Conservation (phyloP, 2,329 filamentous ascomycete species). For the Pyricularia grisea region DNA sequence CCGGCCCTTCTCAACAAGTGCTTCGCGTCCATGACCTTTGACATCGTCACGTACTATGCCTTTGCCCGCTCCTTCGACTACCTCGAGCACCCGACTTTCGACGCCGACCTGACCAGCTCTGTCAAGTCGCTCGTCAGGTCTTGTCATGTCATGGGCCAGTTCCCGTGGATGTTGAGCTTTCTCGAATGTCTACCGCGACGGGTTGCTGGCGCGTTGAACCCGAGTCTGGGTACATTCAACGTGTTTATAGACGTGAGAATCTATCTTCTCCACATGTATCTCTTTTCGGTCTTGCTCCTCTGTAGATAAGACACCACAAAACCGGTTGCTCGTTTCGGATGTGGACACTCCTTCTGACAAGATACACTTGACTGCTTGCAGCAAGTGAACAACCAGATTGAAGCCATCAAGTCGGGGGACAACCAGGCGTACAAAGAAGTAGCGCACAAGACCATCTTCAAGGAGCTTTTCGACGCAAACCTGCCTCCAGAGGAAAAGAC, state of each 20-base stretch:
- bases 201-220: conserved; percentile 8
- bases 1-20: conserved; percentile 14
- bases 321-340: not conserved
- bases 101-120: conserved; percentile 14
- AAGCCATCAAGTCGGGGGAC: conserved; percentile 2
- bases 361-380: not conserved
- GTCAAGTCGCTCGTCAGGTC: conserved; percentile 15
- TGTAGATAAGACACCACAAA: not conserved
- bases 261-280: not conserved
- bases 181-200: conserved; percentile 15
- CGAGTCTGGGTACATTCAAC: not conserved
- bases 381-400: not conserved
- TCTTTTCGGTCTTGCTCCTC: no score
- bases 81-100: conserved; percentile 18
- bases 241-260: not conserved
- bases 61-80: conserved; percentile 23
- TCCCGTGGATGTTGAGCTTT: conserved; percentile 18
- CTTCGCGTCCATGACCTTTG: conserved; percentile 20
- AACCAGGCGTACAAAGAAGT: conserved; percentile 7
- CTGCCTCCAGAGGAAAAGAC: conserved; percentile 20
- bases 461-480: conserved; percentile 16
- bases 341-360: not conserved
- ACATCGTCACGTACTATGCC: conserved; percentile 26
- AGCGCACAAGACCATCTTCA: conserved; percentile 19
- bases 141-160: conserved; percentile 16